phyloP scores from a whole-genome alignment of 805 yeast genomes.

The Suhomyces sp. region DNA sequence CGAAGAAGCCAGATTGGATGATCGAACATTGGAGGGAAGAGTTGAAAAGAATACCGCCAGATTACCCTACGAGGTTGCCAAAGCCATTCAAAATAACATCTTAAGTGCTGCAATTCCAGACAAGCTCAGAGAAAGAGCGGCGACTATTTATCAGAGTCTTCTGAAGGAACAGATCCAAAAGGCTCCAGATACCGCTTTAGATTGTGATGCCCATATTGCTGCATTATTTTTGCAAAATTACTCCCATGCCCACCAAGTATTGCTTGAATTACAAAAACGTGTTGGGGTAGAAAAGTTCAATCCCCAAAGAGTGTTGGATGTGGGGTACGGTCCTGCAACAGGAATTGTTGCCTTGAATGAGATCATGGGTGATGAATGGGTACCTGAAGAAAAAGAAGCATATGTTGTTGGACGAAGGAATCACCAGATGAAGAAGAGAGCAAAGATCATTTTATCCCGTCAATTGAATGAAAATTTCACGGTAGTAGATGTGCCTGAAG shows the following conservation, averaged over 20 bases:
- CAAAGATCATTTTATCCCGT: conserved; percentile 71
- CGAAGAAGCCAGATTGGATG: conserved; percentile 56
- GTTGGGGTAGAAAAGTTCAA: conserved; percentile 50
- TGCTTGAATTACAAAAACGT: conserved; percentile 62
- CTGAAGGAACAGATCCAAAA: conserved; percentile 54
- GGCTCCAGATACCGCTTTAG: conserved; percentile 42
- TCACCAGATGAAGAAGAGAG: conserved; percentile 72
- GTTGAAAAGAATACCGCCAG: conserved; percentile 50
- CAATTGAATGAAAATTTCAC: conserved; percentile 50
- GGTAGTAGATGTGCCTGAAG: conserved; percentile 14
- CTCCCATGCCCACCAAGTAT: conserved; percentile 62
- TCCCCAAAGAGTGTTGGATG: conserved; percentile 70
- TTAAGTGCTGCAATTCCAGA: conserved; percentile 61
- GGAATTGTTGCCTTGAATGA: conserved; percentile 89
- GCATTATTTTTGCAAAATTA: conserved; percentile 81
- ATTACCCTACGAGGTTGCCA: conserved; percentile 57
- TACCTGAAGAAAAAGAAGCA: conserved; percentile 65
- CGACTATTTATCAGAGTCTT: conserved; percentile 51
- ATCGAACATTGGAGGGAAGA: conserved; percentile 56
- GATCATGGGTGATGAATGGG: conserved; percentile 63
- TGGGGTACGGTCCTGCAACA: conserved; percentile 89
- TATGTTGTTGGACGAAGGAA: conserved; percentile 62
- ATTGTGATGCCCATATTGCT: conserved; percentile 79
- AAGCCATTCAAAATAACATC: conserved; percentile 64
- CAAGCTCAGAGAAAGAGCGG: conserved; percentile 60